A percentile compares a stretch with the other conserved stretches of the same genome.
Conservation (phyloP, 257 asterid species). For the Nicotiana benthamiana region DNA sequence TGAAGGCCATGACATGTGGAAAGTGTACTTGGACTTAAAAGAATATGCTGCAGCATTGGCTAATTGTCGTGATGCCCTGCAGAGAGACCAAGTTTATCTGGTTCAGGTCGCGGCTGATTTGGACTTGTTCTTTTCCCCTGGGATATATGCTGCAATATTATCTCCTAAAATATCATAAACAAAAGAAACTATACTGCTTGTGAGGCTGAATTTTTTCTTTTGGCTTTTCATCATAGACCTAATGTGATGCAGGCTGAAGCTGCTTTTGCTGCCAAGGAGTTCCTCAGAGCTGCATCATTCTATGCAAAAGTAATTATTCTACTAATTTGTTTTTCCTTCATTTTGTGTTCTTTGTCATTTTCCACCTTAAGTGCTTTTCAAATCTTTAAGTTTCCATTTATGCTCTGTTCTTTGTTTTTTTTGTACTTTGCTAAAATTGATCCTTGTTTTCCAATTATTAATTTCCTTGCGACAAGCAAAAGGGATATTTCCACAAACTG, state of each 20-base stretch:
- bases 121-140: neutral
- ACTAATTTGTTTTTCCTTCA: slow-evolving; percentile 7
- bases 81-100: slow-evolving; percentile 94
- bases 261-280: slow-evolving; percentile 84
- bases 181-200: neutral
- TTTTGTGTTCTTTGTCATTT: neutral
- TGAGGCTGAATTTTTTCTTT: neutral
- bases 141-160: neutral
- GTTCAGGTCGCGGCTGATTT: slow-evolving; percentile 59
- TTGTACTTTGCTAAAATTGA: neutral
- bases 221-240: slow-evolving; percentile 13
- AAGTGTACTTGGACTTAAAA: slow-evolving; percentile 82
- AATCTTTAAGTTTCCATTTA: neutral
- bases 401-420: neutral
- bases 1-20: slow-evolving; percentile 99
- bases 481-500: neutral
- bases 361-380: neutral
- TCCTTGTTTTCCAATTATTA: neutral
- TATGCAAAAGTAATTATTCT: slow-evolving; percentile 76
- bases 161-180: neutral
- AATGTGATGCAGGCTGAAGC: slow-evolving; percentile 76
- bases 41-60: slow-evolving; percentile 91
- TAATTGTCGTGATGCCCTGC: slow-evolving; percentile 81
- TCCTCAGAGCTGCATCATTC: slow-evolving; percentile 89
- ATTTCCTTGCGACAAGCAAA: neutral